Percentiles rank a stretch among this genome's conserved stretches.
Evolutionary conservation across 176 grass and related monocot species (phyloP).

Genomic region (Tillandsia leiboldiana): DNA sequence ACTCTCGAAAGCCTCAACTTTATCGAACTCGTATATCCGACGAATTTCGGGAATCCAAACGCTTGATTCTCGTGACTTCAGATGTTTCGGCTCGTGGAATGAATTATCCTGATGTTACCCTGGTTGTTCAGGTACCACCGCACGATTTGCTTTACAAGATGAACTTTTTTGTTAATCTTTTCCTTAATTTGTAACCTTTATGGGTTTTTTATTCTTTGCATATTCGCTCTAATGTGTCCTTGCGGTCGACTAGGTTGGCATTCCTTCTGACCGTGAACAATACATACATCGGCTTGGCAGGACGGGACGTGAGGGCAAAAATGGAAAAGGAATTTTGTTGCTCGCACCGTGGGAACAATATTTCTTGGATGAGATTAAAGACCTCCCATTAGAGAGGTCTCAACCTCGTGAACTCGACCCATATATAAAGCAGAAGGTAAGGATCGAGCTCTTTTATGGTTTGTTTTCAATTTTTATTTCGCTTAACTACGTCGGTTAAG

Average conservation of each 20-base stretch:
- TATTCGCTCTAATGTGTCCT: constrained; percentile 6
- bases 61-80: constrained; percentile 77
- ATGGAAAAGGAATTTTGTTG: constrained; percentile 65
- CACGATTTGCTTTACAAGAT: background rate
- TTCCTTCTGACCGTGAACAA: constrained; percentile 80
- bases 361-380: constrained; percentile 78
- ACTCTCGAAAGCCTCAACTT: constrained; percentile 92
- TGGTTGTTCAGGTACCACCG: constrained; percentile 75
- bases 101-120: constrained; percentile 86
- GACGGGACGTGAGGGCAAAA: constrained; percentile 75
- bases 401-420: constrained; percentile 38
- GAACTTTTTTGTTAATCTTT: background rate
- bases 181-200: background rate
- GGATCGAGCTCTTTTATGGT: background rate
- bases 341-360: constrained; percentile 89
- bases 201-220: constrained; percentile 13
- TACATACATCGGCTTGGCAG: constrained; percentile 93
- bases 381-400: constrained; percentile 57
- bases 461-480: background rate
- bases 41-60: constrained; percentile 61
- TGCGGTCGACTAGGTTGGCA: constrained; percentile 45
- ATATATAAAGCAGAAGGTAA: constrained; percentile 69
- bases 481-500: background rate
- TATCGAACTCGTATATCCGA: constrained; percentile 78
- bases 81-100: constrained; percentile 76